A percentile compares a stretch with the other conserved stretches of the same genome.
These are phyloP conservation scores for Filobasidium uniguttulatum DNA, from an alignment of 1,284 basidiomycete species.

Conservation along the genomic window DNA sequence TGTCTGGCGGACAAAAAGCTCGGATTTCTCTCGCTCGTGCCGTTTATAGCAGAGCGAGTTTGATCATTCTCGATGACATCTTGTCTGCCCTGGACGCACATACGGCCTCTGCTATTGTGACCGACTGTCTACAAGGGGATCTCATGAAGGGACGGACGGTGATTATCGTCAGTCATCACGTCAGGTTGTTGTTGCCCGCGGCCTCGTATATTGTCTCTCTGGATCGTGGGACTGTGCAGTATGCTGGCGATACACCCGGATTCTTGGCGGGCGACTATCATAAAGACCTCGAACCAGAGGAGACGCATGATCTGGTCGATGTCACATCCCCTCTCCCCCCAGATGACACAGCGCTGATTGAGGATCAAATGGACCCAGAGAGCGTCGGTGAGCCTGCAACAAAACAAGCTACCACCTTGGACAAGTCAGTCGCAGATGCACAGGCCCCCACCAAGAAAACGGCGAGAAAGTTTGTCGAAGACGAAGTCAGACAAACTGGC, in stretches of 20 bases:
- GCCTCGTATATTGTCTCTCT: conserved; percentile 47
- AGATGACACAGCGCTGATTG: conserved; percentile 20
- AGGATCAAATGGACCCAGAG: conserved; percentile 22
- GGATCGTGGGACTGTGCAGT: conserved; percentile 72
- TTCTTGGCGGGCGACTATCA: conserved; percentile 58
- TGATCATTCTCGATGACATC: conserved; percentile 50
- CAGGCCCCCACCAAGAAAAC: conserved; percentile 43
- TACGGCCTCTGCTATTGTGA: conserved; percentile 70
- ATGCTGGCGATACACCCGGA: conserved; percentile 51
- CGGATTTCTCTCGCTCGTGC: conserved; percentile 58
- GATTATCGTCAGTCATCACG: conserved; percentile 76
- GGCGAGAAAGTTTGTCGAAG: conserved; percentile 74
- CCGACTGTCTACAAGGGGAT: conserved; percentile 70
- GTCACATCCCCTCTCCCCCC: no score
- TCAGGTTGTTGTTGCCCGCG: conserved; percentile 29
- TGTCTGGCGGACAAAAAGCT: conserved; percentile 44
- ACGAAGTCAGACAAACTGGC: conserved; percentile 50
- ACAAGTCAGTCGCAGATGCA: conserved; percentile 28
- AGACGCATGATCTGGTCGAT: conserved; percentile 36
- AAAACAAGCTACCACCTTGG: conserved; percentile 19
- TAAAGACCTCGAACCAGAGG: conserved; percentile 45
- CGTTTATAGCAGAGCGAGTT: conserved; percentile 49
- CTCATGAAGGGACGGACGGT: conserved; percentile 64
- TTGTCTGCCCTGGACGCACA: conserved; percentile 45
- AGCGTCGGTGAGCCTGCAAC: conserved; percentile 27